Conservation (phyloP, 2,329 filamentous ascomycete genomes). For the Ophiostoma tasmaniense region DNA sequence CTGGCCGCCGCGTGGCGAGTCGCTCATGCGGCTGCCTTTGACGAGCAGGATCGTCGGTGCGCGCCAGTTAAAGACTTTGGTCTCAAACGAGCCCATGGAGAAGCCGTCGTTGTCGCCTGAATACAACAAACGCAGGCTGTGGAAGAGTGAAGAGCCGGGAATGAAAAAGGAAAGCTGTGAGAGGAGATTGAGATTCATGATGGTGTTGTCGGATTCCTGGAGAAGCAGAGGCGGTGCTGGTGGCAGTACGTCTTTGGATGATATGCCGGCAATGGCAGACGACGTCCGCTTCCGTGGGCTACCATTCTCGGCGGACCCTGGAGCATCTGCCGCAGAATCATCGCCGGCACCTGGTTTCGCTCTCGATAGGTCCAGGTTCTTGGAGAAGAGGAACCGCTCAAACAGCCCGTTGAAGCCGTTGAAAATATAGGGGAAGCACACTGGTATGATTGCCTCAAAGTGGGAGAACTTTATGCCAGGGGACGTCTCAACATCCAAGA, state of each 20-base stretch:
- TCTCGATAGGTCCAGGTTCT: slow-evolving; percentile 58
- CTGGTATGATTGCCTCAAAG: slow-evolving; percentile 52
- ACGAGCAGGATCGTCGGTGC: slow-evolving; percentile 66
- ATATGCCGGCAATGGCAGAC: slow-evolving; percentile 5
- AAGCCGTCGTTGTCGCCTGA: slow-evolving; percentile 64
- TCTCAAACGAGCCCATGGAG: slow-evolving; percentile 68
- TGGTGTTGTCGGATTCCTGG: slow-evolving; percentile 43
- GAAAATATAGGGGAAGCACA: slow-evolving; percentile 58
- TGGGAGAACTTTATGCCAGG: slow-evolving; percentile 54
- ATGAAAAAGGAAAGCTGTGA: slow-evolving; percentile 69
- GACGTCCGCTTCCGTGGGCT: slow-evolving; percentile 3
- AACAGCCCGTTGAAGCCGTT: slow-evolving; percentile 59
- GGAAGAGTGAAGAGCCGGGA: slow-evolving; percentile 54
- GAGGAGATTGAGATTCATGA: slow-evolving; percentile 55
- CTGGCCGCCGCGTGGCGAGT: slow-evolving; percentile 40
- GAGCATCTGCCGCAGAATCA: neutral
- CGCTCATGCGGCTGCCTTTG: slow-evolving; percentile 51
- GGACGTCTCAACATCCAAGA: slow-evolving; percentile 55
- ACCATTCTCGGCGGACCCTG: neutral
- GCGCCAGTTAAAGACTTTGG: slow-evolving; percentile 68
- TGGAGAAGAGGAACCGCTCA: slow-evolving; percentile 67
- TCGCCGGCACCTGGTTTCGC: slow-evolving; percentile 23
- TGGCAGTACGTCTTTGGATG: slow-evolving; percentile 1
- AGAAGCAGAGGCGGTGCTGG: slow-evolving; percentile 36
- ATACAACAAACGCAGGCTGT: slow-evolving; percentile 58